A percentile compares a stretch with the other conserved stretches of the same genome.
Evolutionary conservation across 805 yeast genomes (phyloP).

Genomic region (Wickerhamiella azymoides): DNA sequence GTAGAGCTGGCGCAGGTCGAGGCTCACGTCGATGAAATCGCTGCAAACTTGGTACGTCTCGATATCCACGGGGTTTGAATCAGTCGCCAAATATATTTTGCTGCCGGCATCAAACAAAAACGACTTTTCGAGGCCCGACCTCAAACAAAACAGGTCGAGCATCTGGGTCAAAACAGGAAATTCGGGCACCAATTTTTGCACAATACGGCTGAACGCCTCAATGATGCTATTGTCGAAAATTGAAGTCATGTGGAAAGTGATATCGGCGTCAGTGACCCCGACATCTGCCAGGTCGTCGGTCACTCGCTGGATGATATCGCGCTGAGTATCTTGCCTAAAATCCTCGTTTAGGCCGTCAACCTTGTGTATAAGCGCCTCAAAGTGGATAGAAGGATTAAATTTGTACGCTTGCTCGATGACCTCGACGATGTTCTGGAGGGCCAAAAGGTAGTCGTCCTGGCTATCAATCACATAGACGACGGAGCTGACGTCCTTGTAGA

Average conservation of each 20-base stretch:
- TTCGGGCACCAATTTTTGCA: constrained; percentile 82
- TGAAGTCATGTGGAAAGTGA: constrained; percentile 80
- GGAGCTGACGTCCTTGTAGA: constrained; percentile 76
- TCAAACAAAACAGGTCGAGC: constrained; percentile 77
- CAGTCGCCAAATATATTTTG: constrained; percentile 90
- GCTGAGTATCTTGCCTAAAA: constrained; percentile 82
- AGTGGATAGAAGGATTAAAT: constrained; percentile 70
- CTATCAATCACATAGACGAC: constrained; percentile 88
- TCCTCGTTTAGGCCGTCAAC: constrained; percentile 93
- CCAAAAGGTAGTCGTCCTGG: constrained; percentile 89
- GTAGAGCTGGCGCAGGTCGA: constrained; percentile 52
- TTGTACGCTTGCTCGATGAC: constrained; percentile 78
- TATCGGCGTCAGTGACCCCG: constrained; percentile 83
- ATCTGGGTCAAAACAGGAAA: constrained; percentile 76
- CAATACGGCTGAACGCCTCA: constrained; percentile 87
- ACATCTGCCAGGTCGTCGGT: constrained; percentile 84
- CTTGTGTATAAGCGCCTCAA: constrained; percentile 89
- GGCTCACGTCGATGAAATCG: constrained; percentile 88
- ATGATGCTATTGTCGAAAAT: constrained; percentile 92
- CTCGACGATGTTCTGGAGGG: constrained; percentile 75
- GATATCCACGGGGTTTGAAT: constrained; percentile 87
- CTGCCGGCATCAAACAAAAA: constrained; percentile 84
- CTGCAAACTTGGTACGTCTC: constrained; percentile 95
- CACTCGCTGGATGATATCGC: constrained; percentile 92
- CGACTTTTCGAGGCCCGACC: constrained; percentile 83